Percentiles rank a stretch among this genome's conserved stretches.
phyloP scores from a whole-genome alignment of 176 grass and related monocot species.

The Aegilops tauschii region DNA sequence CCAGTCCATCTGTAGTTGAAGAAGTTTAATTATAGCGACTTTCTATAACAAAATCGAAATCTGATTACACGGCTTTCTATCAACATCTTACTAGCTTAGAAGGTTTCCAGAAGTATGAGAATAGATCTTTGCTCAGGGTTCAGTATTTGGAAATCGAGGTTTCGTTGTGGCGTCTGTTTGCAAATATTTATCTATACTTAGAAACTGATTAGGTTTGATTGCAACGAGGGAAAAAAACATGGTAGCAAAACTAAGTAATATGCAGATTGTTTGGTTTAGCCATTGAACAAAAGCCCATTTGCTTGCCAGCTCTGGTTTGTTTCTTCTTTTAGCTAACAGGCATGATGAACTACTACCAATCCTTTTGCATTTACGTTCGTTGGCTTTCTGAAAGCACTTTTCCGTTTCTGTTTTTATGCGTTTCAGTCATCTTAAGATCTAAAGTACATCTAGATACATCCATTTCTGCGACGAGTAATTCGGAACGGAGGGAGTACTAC shows the following conservation, averaged over 20 bases:
- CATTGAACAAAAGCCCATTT: background rate
- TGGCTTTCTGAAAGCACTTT: background rate
- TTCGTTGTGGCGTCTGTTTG: background rate
- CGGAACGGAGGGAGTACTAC: too few species aligned
- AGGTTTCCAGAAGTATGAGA: background rate
- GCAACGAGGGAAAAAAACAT: background rate
- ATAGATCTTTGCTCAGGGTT: background rate
- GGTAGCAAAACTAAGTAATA: background rate
- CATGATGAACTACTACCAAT: background rate
- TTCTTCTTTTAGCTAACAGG: background rate
- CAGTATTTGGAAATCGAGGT: background rate
- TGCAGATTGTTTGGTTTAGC: slow-evolving; percentile 2
- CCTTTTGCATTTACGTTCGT: background rate
- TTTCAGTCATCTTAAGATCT: background rate
- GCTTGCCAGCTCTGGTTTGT: background rate
- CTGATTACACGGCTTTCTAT: background rate
- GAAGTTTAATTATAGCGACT: background rate
- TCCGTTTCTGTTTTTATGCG: background rate
- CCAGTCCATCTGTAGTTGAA: background rate
- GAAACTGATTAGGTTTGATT: background rate
- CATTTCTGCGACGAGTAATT: too few species aligned
- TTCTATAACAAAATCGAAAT: background rate
- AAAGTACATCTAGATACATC: too few species aligned
- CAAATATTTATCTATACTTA: background rate
- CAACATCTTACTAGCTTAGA: background rate